These are phyloP conservation scores for Plasmopara viticola DNA, from an alignment of 352 stramenopile species.

Conservation along the genomic window DNA sequence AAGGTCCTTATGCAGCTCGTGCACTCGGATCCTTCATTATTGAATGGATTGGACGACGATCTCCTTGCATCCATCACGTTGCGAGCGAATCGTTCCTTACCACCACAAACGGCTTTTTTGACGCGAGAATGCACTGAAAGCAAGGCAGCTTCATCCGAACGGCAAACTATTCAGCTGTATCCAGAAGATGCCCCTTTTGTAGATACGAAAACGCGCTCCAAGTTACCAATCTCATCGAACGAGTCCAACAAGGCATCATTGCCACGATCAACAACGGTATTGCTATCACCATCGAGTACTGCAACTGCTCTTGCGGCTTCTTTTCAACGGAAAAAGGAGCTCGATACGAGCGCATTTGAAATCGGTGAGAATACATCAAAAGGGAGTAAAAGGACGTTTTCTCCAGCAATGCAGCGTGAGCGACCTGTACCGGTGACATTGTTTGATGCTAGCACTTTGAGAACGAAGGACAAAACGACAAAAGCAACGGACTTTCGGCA, in stretches of 20 bases:
- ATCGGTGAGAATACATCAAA: background rate
- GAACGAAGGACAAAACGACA: conserved; percentile 3
- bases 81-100: conserved; percentile 8
- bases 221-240: background rate
- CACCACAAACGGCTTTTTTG: background rate
- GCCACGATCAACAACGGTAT: conserved; percentile 10
- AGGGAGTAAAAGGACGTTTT: conserved; percentile 2
- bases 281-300: conserved; percentile 27
- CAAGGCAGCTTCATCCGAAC: background rate
- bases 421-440: conserved; percentile 22
- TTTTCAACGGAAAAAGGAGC: conserved; percentile 11
- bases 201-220: conserved; percentile 4
- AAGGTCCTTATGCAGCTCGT: conserved; percentile 42
- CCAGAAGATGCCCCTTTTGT: conserved; percentile 13
- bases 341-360: background rate
- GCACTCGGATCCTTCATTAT: conserved; percentile 34
- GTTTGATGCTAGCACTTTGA: conserved; percentile 22
- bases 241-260: conserved; percentile 4
- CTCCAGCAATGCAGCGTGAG: conserved; percentile 3
- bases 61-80: conserved; percentile 36
- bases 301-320: conserved; percentile 10
- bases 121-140: background rate
- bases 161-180: conserved; percentile 26
- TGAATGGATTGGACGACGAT: conserved; percentile 32
- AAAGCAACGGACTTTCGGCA: background rate